Evolutionary conservation across 352 stramenopile species (phyloP).

Genomic region (Phytopythium cucurbitacearum): DNA sequence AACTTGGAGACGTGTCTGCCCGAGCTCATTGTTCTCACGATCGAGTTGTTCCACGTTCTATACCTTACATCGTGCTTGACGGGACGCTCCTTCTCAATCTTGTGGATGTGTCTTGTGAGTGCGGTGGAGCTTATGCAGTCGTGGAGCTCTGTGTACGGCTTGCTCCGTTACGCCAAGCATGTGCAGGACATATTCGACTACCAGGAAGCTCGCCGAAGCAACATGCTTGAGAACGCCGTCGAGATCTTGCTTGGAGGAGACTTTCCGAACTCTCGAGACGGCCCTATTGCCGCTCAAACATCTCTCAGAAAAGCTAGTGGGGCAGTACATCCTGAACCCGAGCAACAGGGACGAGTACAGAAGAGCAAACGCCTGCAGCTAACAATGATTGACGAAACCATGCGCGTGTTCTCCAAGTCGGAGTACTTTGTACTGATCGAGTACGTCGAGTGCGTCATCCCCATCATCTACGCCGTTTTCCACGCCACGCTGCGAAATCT

Average conservation of each 20-base stretch:
- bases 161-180: not conserved
- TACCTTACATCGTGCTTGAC: slow-evolving; percentile 12
- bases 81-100: slow-evolving; percentile 1
- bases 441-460: slow-evolving; percentile 24
- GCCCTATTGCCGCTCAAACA: not conserved
- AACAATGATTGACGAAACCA: slow-evolving; percentile 1
- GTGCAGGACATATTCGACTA: slow-evolving; percentile 3
- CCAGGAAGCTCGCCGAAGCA: not conserved
- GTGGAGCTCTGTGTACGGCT: slow-evolving; percentile 1
- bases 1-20: slow-evolving; percentile 6
- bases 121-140: slow-evolving; percentile 1
- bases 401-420: slow-evolving; percentile 11
- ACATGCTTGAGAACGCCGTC: slow-evolving; percentile 1
- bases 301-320: too few species aligned
- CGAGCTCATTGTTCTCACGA: slow-evolving; percentile 14
- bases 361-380: not conserved
- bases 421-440: slow-evolving; percentile 22
- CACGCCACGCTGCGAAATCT: slow-evolving; percentile 8
- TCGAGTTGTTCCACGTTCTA: slow-evolving; percentile 14
- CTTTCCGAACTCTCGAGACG: not conserved
- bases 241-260: not conserved
- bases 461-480: slow-evolving; percentile 18
- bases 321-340: too few species aligned
- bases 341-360: not conserved
- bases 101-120: not conserved